Conservation (phyloP, 2,329 filamentous ascomycete species). For the Alternaria gaisen region DNA sequence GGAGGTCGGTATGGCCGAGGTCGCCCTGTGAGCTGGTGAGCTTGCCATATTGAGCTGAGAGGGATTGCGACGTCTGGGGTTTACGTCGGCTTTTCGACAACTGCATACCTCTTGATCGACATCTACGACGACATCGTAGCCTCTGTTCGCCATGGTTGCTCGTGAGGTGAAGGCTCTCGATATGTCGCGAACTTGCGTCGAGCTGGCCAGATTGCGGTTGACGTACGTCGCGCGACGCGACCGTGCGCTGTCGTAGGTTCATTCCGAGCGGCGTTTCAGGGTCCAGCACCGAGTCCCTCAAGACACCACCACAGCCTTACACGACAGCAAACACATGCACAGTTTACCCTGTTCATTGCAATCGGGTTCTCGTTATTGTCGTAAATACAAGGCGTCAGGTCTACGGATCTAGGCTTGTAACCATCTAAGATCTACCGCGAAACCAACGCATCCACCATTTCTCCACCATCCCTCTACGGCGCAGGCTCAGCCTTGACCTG, state of each 20-base stretch:
- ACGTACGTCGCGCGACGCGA: constrained; percentile 35
- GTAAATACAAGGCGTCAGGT: not conserved
- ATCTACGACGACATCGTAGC: constrained; percentile 98
- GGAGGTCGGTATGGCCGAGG: constrained; percentile 95
- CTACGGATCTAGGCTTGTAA: constrained; percentile 10
- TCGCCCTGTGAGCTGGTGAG: constrained; percentile 73
- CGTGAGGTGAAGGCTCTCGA: constrained; percentile 12
- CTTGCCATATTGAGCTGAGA: not conserved
- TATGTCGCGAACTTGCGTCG: constrained; percentile 30
- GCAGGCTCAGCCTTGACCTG: constrained; percentile 51
- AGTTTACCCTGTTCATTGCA: not conserved
- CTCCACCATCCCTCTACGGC: constrained; percentile 14
- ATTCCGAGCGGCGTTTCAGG: constrained; percentile 32
- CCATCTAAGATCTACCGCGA: constrained; percentile 5
- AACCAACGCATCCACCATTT: not conserved
- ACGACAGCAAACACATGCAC: not conserved
- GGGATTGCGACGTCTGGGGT: not conserved
- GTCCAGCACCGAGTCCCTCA: constrained; percentile 2
- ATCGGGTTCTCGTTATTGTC: not conserved
- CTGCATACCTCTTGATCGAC: constrained; percentile 86
- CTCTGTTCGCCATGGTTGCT: constrained; percentile 75
- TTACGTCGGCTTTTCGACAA: not conserved
- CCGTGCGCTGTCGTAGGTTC: constrained; percentile 23
- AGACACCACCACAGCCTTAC: not conserved
- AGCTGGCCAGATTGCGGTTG: constrained; percentile 49